Percentiles rank a stretch among this genome's conserved stretches.
Evolutionary conservation across 179 eudicot species (phyloP).

Genomic region (Pouteria campechiana): DNA sequence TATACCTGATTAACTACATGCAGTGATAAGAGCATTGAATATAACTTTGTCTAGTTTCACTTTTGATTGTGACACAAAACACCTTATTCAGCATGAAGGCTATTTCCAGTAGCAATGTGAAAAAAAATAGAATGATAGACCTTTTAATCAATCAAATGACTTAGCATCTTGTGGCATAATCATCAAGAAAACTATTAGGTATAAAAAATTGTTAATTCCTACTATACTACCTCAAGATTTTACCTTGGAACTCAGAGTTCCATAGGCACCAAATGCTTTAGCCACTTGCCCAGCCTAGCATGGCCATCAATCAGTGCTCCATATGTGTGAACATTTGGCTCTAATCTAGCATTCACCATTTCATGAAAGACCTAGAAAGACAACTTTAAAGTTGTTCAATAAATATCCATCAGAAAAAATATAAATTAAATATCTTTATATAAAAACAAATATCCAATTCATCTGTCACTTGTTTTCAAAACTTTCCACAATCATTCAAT

Average conservation of each 20-base stretch:
- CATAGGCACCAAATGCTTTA: conserved; percentile 99
- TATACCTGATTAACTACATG: conserved; percentile 97
- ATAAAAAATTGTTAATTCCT: too few relatives aligned
- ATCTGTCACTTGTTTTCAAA: too few relatives aligned
- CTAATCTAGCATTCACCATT: conserved; percentile 79
- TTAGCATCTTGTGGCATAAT: too few relatives aligned
- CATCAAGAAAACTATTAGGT: too few relatives aligned
- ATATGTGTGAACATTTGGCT: conserved; percentile 90
- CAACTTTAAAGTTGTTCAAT: background rate
- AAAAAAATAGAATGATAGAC: too few relatives aligned
- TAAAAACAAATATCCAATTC: too few relatives aligned
- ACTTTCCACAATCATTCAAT: too few relatives aligned
- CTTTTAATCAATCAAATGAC: too few relatives aligned
- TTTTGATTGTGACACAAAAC: conserved; percentile 81
- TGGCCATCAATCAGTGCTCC: conserved; percentile 98
- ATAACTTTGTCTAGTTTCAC: conserved; percentile 97
- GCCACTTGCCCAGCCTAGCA: conserved; percentile 95
- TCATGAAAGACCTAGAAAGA: conserved; percentile 75
- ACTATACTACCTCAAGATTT: too few relatives aligned
- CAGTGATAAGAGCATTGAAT: conserved; percentile 95
- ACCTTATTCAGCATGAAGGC: conserved; percentile 18
- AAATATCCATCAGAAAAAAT: too few relatives aligned
- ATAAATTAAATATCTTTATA: too few relatives aligned
- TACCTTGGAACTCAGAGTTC: conserved; percentile 96
- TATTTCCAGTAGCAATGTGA: too few relatives aligned